Conservation (phyloP, 2,329 filamentous ascomycete genomes). For the Aureobasidium leucospermi region DNA sequence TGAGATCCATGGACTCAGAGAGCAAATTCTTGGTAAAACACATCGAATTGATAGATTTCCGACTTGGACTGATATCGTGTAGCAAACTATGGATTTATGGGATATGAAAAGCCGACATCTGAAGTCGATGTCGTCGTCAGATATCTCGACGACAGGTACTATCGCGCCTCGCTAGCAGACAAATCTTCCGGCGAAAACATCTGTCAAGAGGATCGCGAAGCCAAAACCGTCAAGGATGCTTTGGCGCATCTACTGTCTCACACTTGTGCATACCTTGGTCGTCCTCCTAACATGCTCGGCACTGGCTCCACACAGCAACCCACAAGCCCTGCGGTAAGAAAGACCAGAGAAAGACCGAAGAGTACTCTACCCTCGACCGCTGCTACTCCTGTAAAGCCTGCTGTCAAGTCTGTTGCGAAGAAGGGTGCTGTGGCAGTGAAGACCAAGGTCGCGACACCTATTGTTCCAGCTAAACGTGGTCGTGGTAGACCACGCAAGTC, state of each 20-base stretch:
- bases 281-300: neutral
- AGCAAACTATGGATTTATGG: slow-evolving; percentile 4
- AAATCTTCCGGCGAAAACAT: neutral
- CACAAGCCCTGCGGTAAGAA: neutral
- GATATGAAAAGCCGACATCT: neutral
- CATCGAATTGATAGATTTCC: too few relatives aligned
- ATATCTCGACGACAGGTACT: neutral
- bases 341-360: neutral
- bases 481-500: neutral
- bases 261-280: neutral
- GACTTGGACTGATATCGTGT: neutral
- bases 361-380: neutral
- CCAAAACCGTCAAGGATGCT: neutral
- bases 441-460: neutral
- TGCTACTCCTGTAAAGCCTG: neutral
- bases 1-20: neutral
- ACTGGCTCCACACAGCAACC: neutral
- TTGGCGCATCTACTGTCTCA: neutral
- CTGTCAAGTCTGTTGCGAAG: neutral
- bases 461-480: neutral
- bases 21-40: neutral
- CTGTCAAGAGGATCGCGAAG: neutral
- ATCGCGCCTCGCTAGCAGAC: neutral
- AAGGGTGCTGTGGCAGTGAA: neutral
- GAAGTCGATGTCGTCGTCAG: slow-evolving; percentile 2